Evolutionary conservation across 1,284 basidiomycete genomes (phyloP).

Genomic region (Irpex sp.): DNA sequence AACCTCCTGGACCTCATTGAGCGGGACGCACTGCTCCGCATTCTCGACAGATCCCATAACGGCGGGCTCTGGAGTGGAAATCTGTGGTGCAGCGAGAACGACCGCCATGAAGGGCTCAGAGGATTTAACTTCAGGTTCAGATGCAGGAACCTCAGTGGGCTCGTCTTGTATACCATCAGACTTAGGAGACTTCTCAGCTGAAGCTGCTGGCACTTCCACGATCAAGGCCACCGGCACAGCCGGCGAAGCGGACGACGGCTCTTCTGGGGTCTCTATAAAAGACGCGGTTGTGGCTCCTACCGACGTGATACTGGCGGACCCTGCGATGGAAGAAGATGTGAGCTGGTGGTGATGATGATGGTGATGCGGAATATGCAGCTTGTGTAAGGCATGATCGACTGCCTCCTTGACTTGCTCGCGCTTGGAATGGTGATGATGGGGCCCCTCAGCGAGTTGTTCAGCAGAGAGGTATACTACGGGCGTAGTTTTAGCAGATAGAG

Average conservation of each 20-base stretch:
- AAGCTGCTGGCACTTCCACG: too few relatives aligned
- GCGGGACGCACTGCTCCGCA: neutral
- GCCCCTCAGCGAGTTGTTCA: neutral
- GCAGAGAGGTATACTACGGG: neutral
- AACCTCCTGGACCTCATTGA: neutral
- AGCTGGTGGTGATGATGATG: neutral
- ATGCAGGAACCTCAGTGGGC: neutral
- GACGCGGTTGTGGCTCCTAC: too few relatives aligned
- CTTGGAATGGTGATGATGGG: neutral
- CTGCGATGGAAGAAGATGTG: neutral
- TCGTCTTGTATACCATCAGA: neutral
- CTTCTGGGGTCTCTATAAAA: too few relatives aligned
- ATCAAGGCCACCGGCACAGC: too few relatives aligned
- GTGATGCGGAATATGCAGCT: neutral
- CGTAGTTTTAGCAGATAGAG: neutral
- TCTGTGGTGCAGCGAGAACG: neutral
- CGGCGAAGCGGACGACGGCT: too few relatives aligned
- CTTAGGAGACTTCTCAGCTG: too few relatives aligned
- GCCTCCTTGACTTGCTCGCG: neutral
- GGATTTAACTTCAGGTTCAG: neutral
- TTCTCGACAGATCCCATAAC: neutral
- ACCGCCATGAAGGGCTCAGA: neutral
- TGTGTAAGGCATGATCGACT: neutral
- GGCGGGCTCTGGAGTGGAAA: neutral
- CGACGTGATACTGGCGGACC: too few relatives aligned